A percentile compares a stretch with the other conserved stretches of the same genome.
These are phyloP conservation scores for Ganoderma meredithae DNA, from an alignment of 1,284 basidiomycete species.

Conservation along the genomic window DNA sequence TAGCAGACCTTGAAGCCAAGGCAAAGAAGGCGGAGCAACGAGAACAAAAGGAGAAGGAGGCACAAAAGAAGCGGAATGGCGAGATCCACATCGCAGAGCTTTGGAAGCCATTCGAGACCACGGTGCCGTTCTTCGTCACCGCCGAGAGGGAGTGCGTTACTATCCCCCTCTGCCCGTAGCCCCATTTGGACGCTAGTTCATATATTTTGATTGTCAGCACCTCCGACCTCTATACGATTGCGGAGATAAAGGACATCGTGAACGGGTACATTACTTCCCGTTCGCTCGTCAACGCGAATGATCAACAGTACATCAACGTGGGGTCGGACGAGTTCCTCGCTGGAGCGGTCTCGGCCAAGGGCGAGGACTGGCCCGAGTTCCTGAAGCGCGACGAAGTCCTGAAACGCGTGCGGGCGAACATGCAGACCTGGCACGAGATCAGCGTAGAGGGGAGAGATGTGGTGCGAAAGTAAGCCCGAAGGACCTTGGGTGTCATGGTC, in stretches of 20 bases:
- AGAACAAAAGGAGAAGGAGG: slow-evolving; percentile 54
- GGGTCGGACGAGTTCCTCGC: slow-evolving; percentile 56
- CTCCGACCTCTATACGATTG: slow-evolving; percentile 58
- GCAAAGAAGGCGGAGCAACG: slow-evolving; percentile 59
- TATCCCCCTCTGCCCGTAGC: not conserved
- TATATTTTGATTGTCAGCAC: slow-evolving; percentile 47
- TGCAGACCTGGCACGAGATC: slow-evolving; percentile 80
- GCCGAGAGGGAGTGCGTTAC: slow-evolving; percentile 60
- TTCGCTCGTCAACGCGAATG: slow-evolving; percentile 69
- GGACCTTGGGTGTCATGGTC: slow-evolving; percentile 4
- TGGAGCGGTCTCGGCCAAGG: slow-evolving; percentile 57
- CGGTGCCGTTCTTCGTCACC: slow-evolving; percentile 66
- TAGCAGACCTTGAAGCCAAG: slow-evolving; percentile 68
- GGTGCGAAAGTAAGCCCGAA: slow-evolving; percentile 58
- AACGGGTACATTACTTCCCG: slow-evolving; percentile 69
- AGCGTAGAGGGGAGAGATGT: slow-evolving; percentile 56
- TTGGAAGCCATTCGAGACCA: slow-evolving; percentile 75
- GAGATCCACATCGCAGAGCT: slow-evolving; percentile 69
- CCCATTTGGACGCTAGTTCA: not conserved
- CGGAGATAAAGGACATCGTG: slow-evolving; percentile 63
- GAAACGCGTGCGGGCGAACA: slow-evolving; percentile 60
- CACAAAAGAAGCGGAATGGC: slow-evolving; percentile 52
- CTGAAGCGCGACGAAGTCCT: slow-evolving; percentile 76
- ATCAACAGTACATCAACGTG: slow-evolving; percentile 78
- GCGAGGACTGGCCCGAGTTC: slow-evolving; percentile 56